A percentile compares a stretch with the other conserved stretches of the same genome.
These are phyloP conservation scores for Debaryomyces maramus DNA, from an alignment of 805 yeast genomes.

Conservation along the genomic window DNA sequence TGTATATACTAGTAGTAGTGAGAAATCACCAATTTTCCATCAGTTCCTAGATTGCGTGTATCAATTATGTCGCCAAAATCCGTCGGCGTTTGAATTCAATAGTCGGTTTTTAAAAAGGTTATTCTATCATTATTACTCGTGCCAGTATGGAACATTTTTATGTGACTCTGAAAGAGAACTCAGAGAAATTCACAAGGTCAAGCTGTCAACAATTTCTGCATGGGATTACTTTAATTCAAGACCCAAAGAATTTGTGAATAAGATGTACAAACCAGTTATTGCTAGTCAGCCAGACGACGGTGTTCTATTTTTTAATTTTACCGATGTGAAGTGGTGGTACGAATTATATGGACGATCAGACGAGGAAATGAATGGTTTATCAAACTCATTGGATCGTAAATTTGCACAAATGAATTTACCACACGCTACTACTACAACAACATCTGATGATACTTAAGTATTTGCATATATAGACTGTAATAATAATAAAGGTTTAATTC, in stretches of 20 bases:
- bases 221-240: slow-evolving; percentile 94
- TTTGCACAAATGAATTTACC: slow-evolving; percentile 38
- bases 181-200: slow-evolving; percentile 35
- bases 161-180: slow-evolving; percentile 70
- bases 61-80: slow-evolving; percentile 72
- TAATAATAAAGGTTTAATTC: too few species aligned
- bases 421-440: not conserved
- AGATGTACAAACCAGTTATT: slow-evolving; percentile 29
- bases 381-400: slow-evolving; percentile 40
- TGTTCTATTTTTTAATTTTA: slow-evolving; percentile 59
- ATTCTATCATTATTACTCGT: slow-evolving; percentile 84
- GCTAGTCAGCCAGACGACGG: slow-evolving; percentile 29
- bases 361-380: slow-evolving; percentile 48
- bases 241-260: slow-evolving; percentile 63
- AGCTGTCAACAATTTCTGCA: slow-evolving; percentile 64
- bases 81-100: slow-evolving; percentile 77
- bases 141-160: slow-evolving; percentile 92
- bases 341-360: slow-evolving; percentile 78
- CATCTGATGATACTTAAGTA: not conserved
- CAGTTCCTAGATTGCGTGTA: slow-evolving; percentile 90
- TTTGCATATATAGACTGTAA: not conserved
- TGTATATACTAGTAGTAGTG: slow-evolving; percentile 37
- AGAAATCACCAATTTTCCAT: slow-evolving; percentile 82
- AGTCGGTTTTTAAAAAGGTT: slow-evolving; percentile 83
- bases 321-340: slow-evolving; percentile 82